Conservation (phyloP, 345 rosid species). For the Brassica napus region DNA sequence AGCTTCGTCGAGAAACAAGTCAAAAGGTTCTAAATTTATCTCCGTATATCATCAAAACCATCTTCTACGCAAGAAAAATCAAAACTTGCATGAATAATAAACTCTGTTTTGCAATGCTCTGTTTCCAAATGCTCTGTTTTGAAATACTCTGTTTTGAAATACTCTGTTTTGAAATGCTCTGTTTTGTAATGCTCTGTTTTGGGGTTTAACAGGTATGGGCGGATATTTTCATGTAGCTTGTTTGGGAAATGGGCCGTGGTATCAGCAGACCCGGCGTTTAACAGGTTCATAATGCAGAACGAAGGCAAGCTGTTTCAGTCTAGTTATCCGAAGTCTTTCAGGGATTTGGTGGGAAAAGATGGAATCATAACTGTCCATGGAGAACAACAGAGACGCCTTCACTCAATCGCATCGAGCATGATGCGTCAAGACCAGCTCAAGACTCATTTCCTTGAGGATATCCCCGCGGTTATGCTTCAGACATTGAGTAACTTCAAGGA, state of each 20-base stretch:
- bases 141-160: background rate
- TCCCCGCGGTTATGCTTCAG: constrained; percentile 58
- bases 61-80: background rate
- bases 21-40: constrained; percentile 45
- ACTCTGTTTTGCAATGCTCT: background rate
- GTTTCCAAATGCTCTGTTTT: background rate
- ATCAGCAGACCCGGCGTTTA: constrained; percentile 69
- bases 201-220: constrained; percentile 54
- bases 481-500: constrained; percentile 45
- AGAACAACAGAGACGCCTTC: constrained; percentile 74
- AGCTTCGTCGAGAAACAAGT: constrained; percentile 61
- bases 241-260: constrained; percentile 76
- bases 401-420: constrained; percentile 74
- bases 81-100: background rate
- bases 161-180: background rate
- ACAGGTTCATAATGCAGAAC: constrained; percentile 71
- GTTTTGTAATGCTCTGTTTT: constrained; percentile 7
- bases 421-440: constrained; percentile 78
- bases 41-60: background rate
- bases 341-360: constrained; percentile 81
- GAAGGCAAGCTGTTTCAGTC: constrained; percentile 85
- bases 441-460: constrained; percentile 62
- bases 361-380: constrained; percentile 83
- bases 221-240: constrained; percentile 77
- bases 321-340: constrained; percentile 81